A percentile compares a stretch with the other conserved stretches of the same genome.
phyloP scores from a whole-genome alignment of 805 yeast species.

The Candida taoyuanica region DNA sequence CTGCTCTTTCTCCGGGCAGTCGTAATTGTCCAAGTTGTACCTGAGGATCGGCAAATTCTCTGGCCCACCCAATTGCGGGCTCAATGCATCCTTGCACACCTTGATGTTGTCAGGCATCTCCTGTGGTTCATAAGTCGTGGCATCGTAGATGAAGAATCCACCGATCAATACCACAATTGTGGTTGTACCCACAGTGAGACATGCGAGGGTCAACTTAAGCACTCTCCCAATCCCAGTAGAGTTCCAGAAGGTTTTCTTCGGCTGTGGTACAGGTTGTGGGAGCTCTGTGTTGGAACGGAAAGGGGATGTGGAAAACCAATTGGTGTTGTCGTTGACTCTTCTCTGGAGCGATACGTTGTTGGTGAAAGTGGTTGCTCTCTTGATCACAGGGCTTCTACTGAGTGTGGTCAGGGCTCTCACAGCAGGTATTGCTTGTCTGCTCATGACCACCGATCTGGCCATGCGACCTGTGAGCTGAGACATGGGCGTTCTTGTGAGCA shows the following conservation, averaged over 20 bases:
- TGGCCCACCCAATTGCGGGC: slow-evolving; percentile 63
- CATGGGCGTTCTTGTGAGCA: no score
- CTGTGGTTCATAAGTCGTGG: slow-evolving; percentile 53
- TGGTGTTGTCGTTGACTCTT: no score
- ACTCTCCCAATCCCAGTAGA: slow-evolving; percentile 30
- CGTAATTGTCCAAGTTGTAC: slow-evolving; percentile 53
- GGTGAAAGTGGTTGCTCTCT: slow-evolving; percentile 4
- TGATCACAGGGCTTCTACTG: slow-evolving; percentile 1
- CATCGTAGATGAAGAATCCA: slow-evolving; percentile 59
- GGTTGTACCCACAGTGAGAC: slow-evolving; percentile 41
- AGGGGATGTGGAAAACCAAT: slow-evolving; percentile 7
- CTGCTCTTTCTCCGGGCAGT: slow-evolving; percentile 42
- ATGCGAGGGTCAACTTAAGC: slow-evolving; percentile 31
- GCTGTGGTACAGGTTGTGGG: not conserved
- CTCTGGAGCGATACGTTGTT: slow-evolving; percentile 1
- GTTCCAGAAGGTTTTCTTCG: slow-evolving; percentile 22
- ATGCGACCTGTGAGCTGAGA: no score
- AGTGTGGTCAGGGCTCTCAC: slow-evolving; percentile 6
- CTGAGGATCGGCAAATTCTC: slow-evolving; percentile 61
- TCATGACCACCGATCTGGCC: no score
- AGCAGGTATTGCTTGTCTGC: no score
- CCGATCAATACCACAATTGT: slow-evolving; percentile 37
- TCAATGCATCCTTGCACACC: slow-evolving; percentile 48
- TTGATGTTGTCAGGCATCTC: slow-evolving; percentile 39
- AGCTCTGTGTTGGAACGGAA: slow-evolving; percentile 1